Evolutionary conservation across 805 yeast genomes (phyloP), one percentile per base, ranked within the genome.

Genomic region (Vanderwaltozyma polyspora): DNA sequence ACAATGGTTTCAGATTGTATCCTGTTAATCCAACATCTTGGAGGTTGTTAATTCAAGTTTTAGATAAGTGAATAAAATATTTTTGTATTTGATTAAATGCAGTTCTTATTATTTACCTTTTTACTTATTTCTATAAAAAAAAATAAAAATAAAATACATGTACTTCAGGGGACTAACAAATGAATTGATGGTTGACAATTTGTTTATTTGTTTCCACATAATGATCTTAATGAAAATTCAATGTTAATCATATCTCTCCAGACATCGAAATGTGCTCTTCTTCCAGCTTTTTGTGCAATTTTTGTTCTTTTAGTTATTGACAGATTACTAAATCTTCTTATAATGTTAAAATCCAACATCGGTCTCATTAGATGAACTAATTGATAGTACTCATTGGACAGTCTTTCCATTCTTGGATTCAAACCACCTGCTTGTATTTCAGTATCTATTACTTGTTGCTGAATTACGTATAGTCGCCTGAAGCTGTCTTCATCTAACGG

Each of bases 361-460:
- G 86, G 86, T 44, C 81, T 72, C 34, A 67, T 60, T 12, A 70
- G 66, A 22, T 58, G 52, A n/a, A 59, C 56, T 12, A 42, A 36
- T 16, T 51, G 53, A 25, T 52, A 52, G 32, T 45, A 59, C 19
- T 59, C 52, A 39, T 63, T 63, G 8, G 57, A 39, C 17, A 72
- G 55, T 27, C 83, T 59, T 45, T 79, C 79, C 66, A 74, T 62
- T 41, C 71, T 67, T 3, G 95, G 94, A 52, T 89, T 91, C 43
- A 91, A 61, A 0, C 96, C 95, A 33, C 81, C 77, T 37, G 63
- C 58, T 42, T 80, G 86, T 25, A 64, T 66, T 37, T 80, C 82
- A 44, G 81, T 81, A 36, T 87, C 95, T 25, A 70, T 69, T 33
- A 91, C 60, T 47, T 86, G 95, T 56, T 86, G 94, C 52, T 87